phyloP scores from a whole-genome alignment of 352 stramenopile genomes.

The Phytopythium sindhum region DNA sequence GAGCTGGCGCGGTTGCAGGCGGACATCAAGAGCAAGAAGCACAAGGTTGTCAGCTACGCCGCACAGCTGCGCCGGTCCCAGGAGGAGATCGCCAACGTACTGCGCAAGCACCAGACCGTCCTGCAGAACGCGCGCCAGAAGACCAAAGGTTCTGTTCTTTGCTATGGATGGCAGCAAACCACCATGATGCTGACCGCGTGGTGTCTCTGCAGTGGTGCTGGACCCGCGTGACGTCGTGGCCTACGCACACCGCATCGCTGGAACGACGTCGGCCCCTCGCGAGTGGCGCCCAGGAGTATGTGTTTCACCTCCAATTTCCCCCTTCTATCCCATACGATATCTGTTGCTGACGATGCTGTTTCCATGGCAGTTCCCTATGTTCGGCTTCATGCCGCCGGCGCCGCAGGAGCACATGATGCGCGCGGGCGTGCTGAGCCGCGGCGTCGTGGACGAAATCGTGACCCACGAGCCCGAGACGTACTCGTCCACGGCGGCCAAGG shows the following conservation, averaged over 20 bases:
- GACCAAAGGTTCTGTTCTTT: slow-evolving; percentile 31
- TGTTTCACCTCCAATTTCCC: background rate
- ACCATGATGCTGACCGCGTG: background rate
- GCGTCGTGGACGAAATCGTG: slow-evolving; percentile 76
- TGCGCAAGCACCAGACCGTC: slow-evolving; percentile 63
- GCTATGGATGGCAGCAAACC: too few species aligned
- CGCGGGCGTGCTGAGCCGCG: slow-evolving; percentile 73
- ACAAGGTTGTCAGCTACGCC: slow-evolving; percentile 66
- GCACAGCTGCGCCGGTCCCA: slow-evolving; percentile 61
- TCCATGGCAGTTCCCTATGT: slow-evolving; percentile 68
- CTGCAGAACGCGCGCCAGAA: slow-evolving; percentile 57
- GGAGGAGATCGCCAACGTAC: slow-evolving; percentile 59
- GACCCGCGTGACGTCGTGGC: slow-evolving; percentile 68
- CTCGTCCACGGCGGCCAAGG: slow-evolving; percentile 39
- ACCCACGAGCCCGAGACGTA: slow-evolving; percentile 69
- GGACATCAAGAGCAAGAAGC: slow-evolving; percentile 67
- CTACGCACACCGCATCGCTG: slow-evolving; percentile 79
- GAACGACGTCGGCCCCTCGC: slow-evolving; percentile 66
- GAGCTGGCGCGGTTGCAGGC: slow-evolving; percentile 52
- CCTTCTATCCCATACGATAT: background rate
- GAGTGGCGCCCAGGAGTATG: slow-evolving; percentile 76
- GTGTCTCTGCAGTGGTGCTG: slow-evolving; percentile 42
- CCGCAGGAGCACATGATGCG: slow-evolving; percentile 86
- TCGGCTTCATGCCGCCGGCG: slow-evolving; percentile 82
- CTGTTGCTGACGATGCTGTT: background rate